Conservation (phyloP, 148 eudicot species). For the Persicaria tinctoria region DNA sequence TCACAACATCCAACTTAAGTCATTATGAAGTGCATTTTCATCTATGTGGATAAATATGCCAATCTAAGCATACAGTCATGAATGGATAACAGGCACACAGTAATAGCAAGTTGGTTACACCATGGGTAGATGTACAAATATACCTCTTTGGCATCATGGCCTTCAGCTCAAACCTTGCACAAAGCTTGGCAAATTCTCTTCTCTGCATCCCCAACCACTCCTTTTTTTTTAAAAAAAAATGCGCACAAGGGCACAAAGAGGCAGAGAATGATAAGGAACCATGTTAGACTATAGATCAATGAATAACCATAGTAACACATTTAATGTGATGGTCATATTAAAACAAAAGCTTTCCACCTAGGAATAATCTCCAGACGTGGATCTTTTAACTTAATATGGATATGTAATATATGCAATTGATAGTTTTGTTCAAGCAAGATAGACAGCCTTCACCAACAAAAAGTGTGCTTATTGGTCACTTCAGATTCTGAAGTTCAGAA, state of each 20-base stretch:
- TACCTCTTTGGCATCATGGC: slow-evolving; percentile 61
- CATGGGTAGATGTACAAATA: background rate
- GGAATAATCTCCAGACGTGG: background rate
- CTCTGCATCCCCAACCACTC: slow-evolving; percentile 45
- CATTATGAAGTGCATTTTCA: slow-evolving; percentile 8
- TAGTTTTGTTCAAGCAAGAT: background rate
- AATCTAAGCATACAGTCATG: background rate
- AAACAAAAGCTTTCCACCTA: background rate
- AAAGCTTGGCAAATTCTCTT: slow-evolving; percentile 61
- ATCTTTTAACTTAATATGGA: background rate
- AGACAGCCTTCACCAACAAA: background rate
- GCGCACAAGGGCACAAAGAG: background rate
- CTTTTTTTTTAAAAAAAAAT: slow-evolving; percentile 12
- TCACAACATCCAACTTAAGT: slow-evolving; percentile 12
- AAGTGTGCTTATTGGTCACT: background rate
- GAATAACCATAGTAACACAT: background rate
- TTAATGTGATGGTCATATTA: background rate
- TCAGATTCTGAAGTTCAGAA: background rate
- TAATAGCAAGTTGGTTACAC: background rate
- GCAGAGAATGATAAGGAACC: background rate
- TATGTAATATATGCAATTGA: background rate
- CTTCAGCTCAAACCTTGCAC: slow-evolving; percentile 45
- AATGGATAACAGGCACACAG: background rate
- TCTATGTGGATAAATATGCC: background rate
- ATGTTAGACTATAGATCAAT: background rate